phyloP scores from a whole-genome alignment of 1,284 basidiomycete species.

The Ustilago esculenta region DNA sequence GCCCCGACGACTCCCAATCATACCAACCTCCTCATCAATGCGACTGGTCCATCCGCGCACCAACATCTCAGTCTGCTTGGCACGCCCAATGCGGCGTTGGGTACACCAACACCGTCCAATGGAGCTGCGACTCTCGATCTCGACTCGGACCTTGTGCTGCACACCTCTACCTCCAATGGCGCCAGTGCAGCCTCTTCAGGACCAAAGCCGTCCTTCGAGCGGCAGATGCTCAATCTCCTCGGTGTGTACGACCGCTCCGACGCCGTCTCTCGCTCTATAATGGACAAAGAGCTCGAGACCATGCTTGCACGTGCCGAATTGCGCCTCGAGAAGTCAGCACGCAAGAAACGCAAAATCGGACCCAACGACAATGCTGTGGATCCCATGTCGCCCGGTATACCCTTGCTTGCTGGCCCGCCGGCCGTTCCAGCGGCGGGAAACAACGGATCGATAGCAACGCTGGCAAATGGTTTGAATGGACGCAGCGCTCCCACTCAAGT shows the following conservation, averaged over 20 bases:
- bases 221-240: conserved; percentile 36
- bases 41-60: conserved; percentile 16
- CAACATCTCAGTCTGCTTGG: conserved; percentile 29
- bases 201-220: conserved; percentile 29
- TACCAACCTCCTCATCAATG: conserved; percentile 23
- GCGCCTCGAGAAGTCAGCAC: conserved; percentile 7
- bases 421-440: not conserved
- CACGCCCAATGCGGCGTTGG: conserved; percentile 5
- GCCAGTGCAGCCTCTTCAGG: not conserved
- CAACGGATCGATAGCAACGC: conserved; percentile 6
- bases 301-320: conserved; percentile 24
- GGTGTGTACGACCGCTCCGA: conserved; percentile 33
- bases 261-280: conserved; percentile 4
- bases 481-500: not conserved
- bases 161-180: not conserved
- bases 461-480: conserved; percentile 19
- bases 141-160: conserved; percentile 6
- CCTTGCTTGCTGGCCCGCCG: not conserved
- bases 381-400: not conserved
- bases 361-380: conserved; percentile 2
- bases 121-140: conserved; percentile 8
- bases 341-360: conserved; percentile 24
- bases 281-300: conserved; percentile 30
- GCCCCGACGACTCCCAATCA: conserved; percentile 1
- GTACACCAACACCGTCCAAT: conserved; percentile 11